Evolutionary conservation across 2,329 filamentous ascomycete species (phyloP).

Genomic region (Diaporthe aspalathi): DNA sequence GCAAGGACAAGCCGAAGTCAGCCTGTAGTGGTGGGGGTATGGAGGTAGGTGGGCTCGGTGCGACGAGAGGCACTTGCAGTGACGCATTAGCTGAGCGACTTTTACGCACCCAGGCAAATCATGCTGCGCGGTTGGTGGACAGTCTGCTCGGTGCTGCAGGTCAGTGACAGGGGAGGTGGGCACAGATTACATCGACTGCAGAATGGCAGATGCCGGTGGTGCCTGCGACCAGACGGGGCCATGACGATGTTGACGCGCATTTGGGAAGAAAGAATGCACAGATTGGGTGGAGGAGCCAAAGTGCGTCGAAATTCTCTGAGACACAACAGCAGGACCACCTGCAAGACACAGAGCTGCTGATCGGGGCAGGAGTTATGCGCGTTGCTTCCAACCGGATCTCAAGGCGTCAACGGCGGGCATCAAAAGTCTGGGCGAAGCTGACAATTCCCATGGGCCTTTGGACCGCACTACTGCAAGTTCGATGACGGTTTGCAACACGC

Average conservation of each 20-base stretch:
- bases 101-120: not conserved
- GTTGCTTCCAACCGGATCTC: constrained; percentile 9
- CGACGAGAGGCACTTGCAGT: not conserved
- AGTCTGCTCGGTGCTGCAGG: not conserved
- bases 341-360: not conserved
- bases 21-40: not conserved
- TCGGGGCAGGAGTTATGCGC: not conserved
- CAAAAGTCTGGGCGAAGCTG: not conserved
- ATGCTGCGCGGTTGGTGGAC: not conserved
- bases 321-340: not conserved
- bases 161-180: not conserved
- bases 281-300: not conserved
- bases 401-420: not conserved
- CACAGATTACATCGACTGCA: not conserved
- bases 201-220: not conserved
- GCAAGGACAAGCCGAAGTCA: not conserved
- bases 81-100: not conserved
- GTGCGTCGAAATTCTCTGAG: not conserved
- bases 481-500: not conserved
- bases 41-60: not conserved
- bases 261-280: not conserved
- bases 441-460: not conserved
- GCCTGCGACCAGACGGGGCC: not conserved
- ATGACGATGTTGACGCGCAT: not conserved
- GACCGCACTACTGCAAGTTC: not conserved